Evolutionary conservation across 2,329 filamentous ascomycete genomes (phyloP).

Genomic region (Cercospora sojina): DNA sequence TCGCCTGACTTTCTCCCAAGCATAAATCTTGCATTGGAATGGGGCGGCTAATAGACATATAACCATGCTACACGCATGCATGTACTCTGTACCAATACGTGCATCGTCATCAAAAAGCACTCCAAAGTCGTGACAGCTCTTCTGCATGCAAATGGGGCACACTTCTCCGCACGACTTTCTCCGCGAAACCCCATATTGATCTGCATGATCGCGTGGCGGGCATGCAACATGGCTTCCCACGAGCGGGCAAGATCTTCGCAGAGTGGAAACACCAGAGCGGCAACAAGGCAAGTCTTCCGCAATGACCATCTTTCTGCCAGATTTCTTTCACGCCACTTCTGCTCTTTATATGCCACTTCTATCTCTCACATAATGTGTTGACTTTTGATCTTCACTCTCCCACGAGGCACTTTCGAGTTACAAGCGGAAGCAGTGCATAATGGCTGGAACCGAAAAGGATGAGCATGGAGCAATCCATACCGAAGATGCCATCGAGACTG

Average conservation of each 20-base stretch:
- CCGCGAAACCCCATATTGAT: slow-evolving; percentile 10
- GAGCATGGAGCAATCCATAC: slow-evolving; percentile 12
- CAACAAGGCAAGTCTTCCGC: not conserved
- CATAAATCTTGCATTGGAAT: not conserved
- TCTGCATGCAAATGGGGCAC: not conserved
- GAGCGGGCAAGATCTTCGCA: slow-evolving; percentile 4
- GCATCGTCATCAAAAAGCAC: not conserved
- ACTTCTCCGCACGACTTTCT: slow-evolving; percentile 12
- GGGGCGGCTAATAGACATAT: not conserved
- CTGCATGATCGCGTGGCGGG: slow-evolving; percentile 14
- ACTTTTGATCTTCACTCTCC: not conserved
- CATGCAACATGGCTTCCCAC: not conserved
- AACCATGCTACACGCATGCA: not conserved
- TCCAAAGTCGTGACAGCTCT: not conserved
- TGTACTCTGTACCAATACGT: not conserved
- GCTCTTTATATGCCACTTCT: not conserved
- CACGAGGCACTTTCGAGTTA: not conserved
- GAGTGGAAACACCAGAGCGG: not conserved
- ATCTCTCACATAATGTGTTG: not conserved
- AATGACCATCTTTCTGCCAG: not conserved
- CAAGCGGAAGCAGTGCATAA: not conserved
- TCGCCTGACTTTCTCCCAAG: not conserved
- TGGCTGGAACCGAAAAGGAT: not conserved
- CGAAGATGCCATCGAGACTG: slow-evolving; percentile 19
- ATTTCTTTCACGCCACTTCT: not conserved